These are phyloP conservation scores for Phytophthora litchii DNA, from an alignment of 352 stramenopile genomes.

Conservation along the genomic window DNA sequence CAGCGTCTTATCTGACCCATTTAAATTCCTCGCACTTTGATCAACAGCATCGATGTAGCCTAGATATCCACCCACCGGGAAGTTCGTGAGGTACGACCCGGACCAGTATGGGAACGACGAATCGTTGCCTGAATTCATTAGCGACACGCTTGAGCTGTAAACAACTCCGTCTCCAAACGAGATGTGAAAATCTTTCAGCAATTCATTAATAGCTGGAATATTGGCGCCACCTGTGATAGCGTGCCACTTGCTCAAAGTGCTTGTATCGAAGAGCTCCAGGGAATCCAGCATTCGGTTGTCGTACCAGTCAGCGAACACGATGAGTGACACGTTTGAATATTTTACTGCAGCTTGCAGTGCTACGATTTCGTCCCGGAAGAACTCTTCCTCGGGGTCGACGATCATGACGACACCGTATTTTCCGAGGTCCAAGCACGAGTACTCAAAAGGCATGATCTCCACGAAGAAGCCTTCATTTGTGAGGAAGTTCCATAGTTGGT, in stretches of 20 bases:
- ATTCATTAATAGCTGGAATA: slow-evolving; percentile 69
- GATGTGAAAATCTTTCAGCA: slow-evolving; percentile 73
- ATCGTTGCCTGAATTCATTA: slow-evolving; percentile 40
- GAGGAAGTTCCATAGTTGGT: slow-evolving; percentile 81
- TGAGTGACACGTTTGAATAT: slow-evolving; percentile 68
- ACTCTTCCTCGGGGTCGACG: slow-evolving; percentile 84
- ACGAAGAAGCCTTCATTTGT: slow-evolving; percentile 69
- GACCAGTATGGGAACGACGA: slow-evolving; percentile 66
- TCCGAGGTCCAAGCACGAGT: slow-evolving; percentile 69
- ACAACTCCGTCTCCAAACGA: slow-evolving; percentile 64
- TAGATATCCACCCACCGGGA: slow-evolving; percentile 68
- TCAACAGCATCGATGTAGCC: slow-evolving; percentile 62
- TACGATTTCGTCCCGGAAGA: slow-evolving; percentile 68
- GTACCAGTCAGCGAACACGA: slow-evolving; percentile 87
- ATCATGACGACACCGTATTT: slow-evolving; percentile 82
- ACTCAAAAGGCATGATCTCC: slow-evolving; percentile 83
- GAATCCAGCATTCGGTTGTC: slow-evolving; percentile 61
- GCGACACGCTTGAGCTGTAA: slow-evolving; percentile 51
- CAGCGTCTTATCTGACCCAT: slow-evolving; percentile 44
- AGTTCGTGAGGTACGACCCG: slow-evolving; percentile 67
- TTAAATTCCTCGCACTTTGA: slow-evolving; percentile 56
- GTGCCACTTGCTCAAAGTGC: slow-evolving; percentile 80
- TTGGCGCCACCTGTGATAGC: slow-evolving; percentile 82
- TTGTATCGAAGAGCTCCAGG: slow-evolving; percentile 83
- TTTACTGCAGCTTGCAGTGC: slow-evolving; percentile 63